phyloP scores from a whole-genome alignment of 768 basidiomycete genomes.

The Russula sp. region DNA sequence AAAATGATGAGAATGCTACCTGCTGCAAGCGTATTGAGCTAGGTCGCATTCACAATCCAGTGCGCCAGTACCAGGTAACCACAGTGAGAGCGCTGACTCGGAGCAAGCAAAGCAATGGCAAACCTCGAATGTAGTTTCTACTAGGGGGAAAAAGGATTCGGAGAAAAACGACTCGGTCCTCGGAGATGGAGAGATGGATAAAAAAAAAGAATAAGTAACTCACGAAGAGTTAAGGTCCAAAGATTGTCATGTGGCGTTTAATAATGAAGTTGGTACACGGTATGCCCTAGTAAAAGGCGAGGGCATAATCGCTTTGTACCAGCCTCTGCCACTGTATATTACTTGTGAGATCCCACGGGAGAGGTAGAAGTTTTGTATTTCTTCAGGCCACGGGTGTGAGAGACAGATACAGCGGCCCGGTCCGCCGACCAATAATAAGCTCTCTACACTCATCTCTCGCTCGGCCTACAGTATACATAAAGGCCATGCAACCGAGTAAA shows the following conservation, averaged over 20 bases:
- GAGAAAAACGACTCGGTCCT: not conserved
- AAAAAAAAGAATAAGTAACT: conserved; percentile 11
- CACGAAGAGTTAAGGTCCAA: conserved; percentile 29
- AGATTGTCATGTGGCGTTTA: conserved; percentile 24
- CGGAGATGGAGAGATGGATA: too few species aligned
- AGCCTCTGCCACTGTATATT: conserved; percentile 10
- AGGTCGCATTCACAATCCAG: conserved; percentile 16
- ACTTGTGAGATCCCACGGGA: not conserved
- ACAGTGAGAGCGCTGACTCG: not conserved
- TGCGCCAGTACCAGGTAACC: not conserved
- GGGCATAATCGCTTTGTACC: conserved; percentile 46
- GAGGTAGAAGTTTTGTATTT: conserved; percentile 18
- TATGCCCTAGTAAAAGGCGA: conserved; percentile 70
- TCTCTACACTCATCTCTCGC: not conserved
- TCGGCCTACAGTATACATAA: not conserved
- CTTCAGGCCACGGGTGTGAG: conserved; percentile 14
- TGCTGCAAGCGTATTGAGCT: conserved; percentile 13
- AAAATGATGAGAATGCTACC: not conserved
- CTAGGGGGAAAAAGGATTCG: too few species aligned
- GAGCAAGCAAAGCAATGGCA: not conserved
- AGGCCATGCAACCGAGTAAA: too few species aligned
- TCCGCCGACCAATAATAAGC: not conserved
- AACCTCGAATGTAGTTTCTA: not conserved
- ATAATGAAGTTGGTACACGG: conserved; percentile 44
- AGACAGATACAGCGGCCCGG: conserved; percentile 6